Evolutionary conservation across 495 filamentous ascomycete genomes (phyloP), one percentile per base, ranked within the genome.

Genomic region (Neurospora sp.): DNA sequence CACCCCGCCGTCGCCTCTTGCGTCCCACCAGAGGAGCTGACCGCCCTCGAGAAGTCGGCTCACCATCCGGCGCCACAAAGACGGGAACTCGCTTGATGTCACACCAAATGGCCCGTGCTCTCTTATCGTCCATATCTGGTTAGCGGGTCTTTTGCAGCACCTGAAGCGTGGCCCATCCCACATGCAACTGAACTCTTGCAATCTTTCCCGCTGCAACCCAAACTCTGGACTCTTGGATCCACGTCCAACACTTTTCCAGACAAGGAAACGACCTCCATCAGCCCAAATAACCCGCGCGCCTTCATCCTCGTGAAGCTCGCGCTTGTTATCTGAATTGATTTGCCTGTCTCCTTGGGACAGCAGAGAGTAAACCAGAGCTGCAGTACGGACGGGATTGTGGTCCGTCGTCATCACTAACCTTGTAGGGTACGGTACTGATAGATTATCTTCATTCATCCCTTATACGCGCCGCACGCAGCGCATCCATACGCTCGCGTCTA

Each of bases 91-190:
- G 27, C 27, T 31, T 31, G 74, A 76, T 72, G 73, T 73, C 75
- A 73, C 71, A 20, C 37, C 41, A 22, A 31, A n/a, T 76, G 73
- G 73, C 35, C n/a, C 35, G 75, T 75, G 72, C 72, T 37, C 38
- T 66, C 53, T 66, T 66, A 20, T 40, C 12, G 9, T 3, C 69
- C 69, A 41, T 39, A 41, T 70, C 40, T 22, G 27, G 41, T 69
- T 59, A 72, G 72, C 46, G 61, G 59, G 68, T 38, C 48, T 40
- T 48, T 39, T 40, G 31, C 20, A 69, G 41, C 27, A 31, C 27
- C 27, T 31, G 27, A 61, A 31, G 53, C 22, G 53, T 61, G 22
- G 53, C 53, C 53, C 53, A 61, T 61, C 22, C 12, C 53, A 61
- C 53, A 35, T 66, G 53, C 53, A 66, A 66, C 14, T 16, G 53